These are phyloP conservation scores for Maudiozyma barnettii DNA, from an alignment of 805 yeast genomes.

Conservation along the genomic window DNA sequence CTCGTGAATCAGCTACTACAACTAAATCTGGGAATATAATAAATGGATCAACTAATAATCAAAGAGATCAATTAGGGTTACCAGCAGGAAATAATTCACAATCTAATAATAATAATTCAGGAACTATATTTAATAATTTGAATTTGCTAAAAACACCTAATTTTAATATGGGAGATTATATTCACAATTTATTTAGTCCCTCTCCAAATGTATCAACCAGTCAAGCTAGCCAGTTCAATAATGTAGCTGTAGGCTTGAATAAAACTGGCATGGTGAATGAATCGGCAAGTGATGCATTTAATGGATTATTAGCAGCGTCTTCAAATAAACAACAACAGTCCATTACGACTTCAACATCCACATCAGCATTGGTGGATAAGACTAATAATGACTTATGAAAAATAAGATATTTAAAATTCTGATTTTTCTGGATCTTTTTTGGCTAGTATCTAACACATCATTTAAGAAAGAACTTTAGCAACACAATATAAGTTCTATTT, in stretches of 20 bases:
- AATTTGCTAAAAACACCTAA: conserved; percentile 24
- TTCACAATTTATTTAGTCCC: conserved; percentile 30
- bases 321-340: background rate
- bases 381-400: background rate
- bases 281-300: background rate
- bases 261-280: background rate
- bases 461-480: no score
- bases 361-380: background rate
- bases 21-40: background rate
- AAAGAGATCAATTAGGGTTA: background rate
- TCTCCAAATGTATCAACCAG: conserved; percentile 21
- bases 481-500: no score
- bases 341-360: background rate
- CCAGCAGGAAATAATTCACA: background rate
- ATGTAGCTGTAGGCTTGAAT: background rate
- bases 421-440: no score
- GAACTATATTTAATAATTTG: background rate
- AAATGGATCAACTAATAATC: background rate
- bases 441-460: no score
- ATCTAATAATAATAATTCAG: background rate
- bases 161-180: conserved; percentile 31
- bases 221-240: background rate
- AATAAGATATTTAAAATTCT: no score
- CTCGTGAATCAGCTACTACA: conserved; percentile 13
- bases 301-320: background rate